Conservation (phyloP, 257 asterid genomes). For the Scutellaria galericulata region DNA sequence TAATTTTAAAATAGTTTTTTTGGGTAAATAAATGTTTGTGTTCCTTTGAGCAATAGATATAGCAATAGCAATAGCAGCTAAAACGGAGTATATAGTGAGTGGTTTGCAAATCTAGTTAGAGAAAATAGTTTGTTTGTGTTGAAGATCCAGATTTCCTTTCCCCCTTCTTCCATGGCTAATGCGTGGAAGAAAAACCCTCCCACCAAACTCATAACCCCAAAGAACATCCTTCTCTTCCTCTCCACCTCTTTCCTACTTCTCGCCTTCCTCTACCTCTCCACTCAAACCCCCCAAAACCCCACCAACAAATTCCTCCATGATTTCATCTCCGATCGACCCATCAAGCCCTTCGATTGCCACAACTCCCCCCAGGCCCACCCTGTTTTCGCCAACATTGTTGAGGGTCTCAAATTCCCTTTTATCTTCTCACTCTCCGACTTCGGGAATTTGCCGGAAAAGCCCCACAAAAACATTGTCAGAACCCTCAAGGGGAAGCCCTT, state of each 20-base stretch:
- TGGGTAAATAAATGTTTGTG: too few species aligned
- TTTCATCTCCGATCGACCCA: conserved; percentile 40
- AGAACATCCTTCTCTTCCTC: conserved; percentile 72
- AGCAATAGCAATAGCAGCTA: too few species aligned
- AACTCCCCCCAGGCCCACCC: conserved; percentile 86
- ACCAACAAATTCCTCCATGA: conserved; percentile 33
- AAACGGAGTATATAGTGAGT: too few species aligned
- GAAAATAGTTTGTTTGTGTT: too few species aligned
- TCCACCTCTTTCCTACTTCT: conserved; percentile 76
- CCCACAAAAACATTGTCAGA: conserved; percentile 91
- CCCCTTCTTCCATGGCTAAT: conserved; percentile 69
- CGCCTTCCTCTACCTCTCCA: conserved; percentile 70
- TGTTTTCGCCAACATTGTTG: conserved; percentile 85
- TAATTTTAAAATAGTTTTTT: too few species aligned
- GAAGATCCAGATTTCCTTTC: neutral
- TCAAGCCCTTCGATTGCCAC: conserved; percentile 75
- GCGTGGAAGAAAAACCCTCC: conserved; percentile 86
- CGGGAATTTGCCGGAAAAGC: conserved; percentile 88
- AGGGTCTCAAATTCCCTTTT: conserved; percentile 90
- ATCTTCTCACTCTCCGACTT: conserved; percentile 85
- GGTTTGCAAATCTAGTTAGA: too few species aligned
- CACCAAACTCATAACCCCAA: conserved; percentile 62
- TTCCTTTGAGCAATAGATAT: too few species aligned
- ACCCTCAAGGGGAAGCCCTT: conserved; percentile 88
- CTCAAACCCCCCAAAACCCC: conserved; percentile 59